Conservation (phyloP, 768 basidiomycete species). For the Mycena indigotica region DNA sequence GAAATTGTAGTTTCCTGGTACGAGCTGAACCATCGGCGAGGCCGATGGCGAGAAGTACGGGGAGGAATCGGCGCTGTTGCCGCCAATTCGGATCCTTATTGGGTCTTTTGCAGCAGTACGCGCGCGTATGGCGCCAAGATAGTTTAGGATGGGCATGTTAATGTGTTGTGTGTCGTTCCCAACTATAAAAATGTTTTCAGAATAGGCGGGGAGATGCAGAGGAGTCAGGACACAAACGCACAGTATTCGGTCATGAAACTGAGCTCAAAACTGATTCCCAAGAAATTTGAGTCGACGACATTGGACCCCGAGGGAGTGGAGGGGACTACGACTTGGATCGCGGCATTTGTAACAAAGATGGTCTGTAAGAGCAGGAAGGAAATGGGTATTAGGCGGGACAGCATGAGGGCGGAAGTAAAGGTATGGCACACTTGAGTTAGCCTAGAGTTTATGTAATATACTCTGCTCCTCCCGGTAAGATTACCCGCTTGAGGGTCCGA, state of each 20-base stretch:
- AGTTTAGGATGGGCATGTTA: slow-evolving; percentile 57
- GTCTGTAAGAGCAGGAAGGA: neutral
- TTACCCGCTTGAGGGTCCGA: too few species aligned
- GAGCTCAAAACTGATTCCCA: slow-evolving; percentile 68
- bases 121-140: slow-evolving; percentile 54
- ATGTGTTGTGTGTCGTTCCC: slow-evolving; percentile 52
- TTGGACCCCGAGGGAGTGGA: slow-evolving; percentile 36
- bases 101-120: slow-evolving; percentile 44
- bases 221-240: slow-evolving; percentile 40
- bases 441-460: too few species aligned
- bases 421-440: too few species aligned
- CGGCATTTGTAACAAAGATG: slow-evolving; percentile 16
- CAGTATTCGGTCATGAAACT: slow-evolving; percentile 62
- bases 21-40: slow-evolving; percentile 45
- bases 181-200: slow-evolving; percentile 39
- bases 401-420: neutral
- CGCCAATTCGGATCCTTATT: slow-evolving; percentile 52
- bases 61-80: slow-evolving; percentile 47
- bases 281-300: slow-evolving; percentile 54
- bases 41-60: slow-evolving; percentile 43
- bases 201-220: neutral
- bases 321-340: slow-evolving; percentile 36
- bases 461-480: too few species aligned
- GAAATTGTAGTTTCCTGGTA: slow-evolving; percentile 34
- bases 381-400: neutral